Conservation (phyloP, 208 protist genomes). For the Angomonas ambiguus region DNA sequence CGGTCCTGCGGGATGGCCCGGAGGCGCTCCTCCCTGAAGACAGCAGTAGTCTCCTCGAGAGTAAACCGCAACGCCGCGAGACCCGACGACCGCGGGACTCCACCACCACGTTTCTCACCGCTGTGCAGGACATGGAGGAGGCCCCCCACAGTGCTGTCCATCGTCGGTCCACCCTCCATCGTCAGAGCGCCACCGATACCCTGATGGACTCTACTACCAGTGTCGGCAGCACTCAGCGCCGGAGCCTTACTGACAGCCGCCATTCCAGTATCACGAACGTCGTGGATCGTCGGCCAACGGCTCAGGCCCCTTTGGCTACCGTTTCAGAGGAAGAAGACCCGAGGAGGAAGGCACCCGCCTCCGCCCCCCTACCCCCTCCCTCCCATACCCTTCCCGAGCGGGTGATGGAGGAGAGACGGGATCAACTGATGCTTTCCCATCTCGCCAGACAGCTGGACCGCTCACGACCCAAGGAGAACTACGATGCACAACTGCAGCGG, state of each 20-base stretch:
- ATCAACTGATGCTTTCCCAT: slow-evolving; percentile 66
- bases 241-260: too few species aligned
- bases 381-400: background rate
- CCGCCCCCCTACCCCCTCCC: background rate
- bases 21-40: background rate
- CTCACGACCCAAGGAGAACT: slow-evolving; percentile 14
- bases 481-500: slow-evolving; percentile 19
- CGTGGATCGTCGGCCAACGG: background rate
- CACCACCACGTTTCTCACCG: background rate
- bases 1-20: background rate
- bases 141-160: background rate
- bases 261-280: too few species aligned
- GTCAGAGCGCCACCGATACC: background rate
- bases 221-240: background rate
- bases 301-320: too few species aligned
- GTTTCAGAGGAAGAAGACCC: too few species aligned
- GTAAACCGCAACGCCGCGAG: background rate
- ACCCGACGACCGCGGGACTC: background rate
- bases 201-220: too few species aligned
- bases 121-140: background rate
- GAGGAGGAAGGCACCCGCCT: background rate
- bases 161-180: background rate
- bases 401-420: slow-evolving; percentile 36
- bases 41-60: background rate
- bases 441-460: slow-evolving; percentile 38